Percentiles rank a stretch among this genome's conserved stretches.
These are phyloP conservation scores for Cystoisospora suis DNA, from an alignment of 169 alveolate genomes.

Conservation along the genomic window DNA sequence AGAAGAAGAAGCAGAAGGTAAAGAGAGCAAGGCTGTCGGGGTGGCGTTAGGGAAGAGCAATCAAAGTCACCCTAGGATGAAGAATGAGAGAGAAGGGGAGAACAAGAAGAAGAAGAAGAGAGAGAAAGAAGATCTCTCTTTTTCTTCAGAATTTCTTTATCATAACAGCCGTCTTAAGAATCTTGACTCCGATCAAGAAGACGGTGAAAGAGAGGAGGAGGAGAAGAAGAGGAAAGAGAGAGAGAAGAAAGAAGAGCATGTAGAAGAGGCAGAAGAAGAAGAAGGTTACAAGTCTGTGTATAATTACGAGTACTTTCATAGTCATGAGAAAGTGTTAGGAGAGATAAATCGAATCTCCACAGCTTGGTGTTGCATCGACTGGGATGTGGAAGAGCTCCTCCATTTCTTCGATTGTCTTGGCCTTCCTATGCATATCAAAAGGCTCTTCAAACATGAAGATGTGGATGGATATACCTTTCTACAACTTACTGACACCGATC, in stretches of 20 bases:
- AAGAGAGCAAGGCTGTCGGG: too few species aligned
- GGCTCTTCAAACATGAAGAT: conserved; percentile 56
- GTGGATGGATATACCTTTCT: conserved; percentile 72
- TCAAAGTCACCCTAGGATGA: too few species aligned
- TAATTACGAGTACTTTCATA: too few species aligned
- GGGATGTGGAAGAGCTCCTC: conserved; percentile 68
- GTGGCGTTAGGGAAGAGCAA: too few species aligned
- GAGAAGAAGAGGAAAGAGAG: background rate
- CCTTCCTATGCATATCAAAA: conserved; percentile 30
- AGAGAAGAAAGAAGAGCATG: background rate
- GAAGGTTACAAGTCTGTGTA: background rate
- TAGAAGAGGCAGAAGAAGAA: background rate
- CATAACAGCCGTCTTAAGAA: too few species aligned
- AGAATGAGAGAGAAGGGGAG: too few species aligned
- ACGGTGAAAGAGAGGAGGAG: too few species aligned
- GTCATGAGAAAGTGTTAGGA: too few species aligned
- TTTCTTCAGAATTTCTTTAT: too few species aligned
- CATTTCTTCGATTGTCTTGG: conserved; percentile 66
- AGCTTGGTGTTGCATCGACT: conserved; percentile 66
- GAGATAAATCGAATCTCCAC: conserved; percentile 46
- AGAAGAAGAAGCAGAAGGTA: too few species aligned
- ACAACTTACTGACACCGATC: conserved; percentile 53
- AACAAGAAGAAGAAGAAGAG: too few species aligned
- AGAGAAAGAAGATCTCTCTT: too few species aligned
- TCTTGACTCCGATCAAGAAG: background rate